Conservation (phyloP, 495 filamentous ascomycete species). For the Articulospora tetracladia region DNA sequence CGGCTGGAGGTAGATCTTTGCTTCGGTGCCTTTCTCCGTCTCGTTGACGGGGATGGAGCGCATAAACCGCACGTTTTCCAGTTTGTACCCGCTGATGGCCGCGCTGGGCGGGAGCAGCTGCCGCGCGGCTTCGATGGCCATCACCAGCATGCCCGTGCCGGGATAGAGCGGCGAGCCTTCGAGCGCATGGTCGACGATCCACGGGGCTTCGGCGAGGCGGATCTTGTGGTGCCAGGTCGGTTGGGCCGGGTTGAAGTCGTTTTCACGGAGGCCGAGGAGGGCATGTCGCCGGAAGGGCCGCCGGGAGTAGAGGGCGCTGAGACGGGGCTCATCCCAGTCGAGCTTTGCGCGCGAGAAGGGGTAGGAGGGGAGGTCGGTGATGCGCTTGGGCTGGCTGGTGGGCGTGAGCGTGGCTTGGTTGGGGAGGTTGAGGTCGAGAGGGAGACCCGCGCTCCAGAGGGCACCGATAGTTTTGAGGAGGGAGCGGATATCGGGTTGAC, state of each 20-base stretch:
- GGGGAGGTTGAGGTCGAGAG: constrained; percentile 26
- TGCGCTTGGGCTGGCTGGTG: constrained; percentile 23
- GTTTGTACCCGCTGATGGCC: not conserved
- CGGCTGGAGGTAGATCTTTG: not conserved
- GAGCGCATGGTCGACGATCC: constrained; percentile 44
- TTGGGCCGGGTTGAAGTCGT: constrained; percentile 21
- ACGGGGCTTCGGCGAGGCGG: constrained; percentile 34
- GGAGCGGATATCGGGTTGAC: constrained; percentile 27
- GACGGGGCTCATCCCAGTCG: constrained; percentile 31
- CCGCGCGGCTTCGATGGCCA: not conserved
- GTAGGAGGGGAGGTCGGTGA: constrained; percentile 36
- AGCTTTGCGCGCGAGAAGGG: constrained; percentile 27
- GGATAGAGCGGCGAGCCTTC: constrained; percentile 41
- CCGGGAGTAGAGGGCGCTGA: constrained; percentile 27
- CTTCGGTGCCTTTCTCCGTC: not conserved
- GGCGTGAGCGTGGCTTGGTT: constrained; percentile 28
- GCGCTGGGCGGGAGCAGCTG: too few relatives aligned
- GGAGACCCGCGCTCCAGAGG: constrained; percentile 15
- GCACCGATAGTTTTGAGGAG: constrained; percentile 36
- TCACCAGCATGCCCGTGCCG: not conserved
- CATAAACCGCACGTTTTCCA: constrained; percentile 14
- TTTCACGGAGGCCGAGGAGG: constrained; percentile 28
- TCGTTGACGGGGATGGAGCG: not conserved
- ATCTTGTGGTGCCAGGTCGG: constrained; percentile 34
- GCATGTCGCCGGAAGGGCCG: constrained; percentile 27